Evolutionary conservation across 306 rosid species (phyloP), one percentile per base, ranked within the genome.

Genomic region (Alnus rubra): DNA sequence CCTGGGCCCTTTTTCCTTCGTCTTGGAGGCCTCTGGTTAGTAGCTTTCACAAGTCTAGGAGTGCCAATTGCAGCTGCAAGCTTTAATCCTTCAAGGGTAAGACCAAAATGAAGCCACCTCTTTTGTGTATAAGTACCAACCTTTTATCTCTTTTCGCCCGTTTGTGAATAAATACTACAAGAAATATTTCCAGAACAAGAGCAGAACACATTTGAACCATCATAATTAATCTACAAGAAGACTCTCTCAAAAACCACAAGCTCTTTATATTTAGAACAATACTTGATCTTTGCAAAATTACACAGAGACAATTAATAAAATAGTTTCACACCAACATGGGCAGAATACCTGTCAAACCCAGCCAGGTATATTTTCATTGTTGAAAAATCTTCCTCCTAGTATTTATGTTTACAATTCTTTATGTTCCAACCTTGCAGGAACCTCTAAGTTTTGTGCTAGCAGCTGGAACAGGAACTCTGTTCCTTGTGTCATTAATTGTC

Each of bases 391-490:
- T 73, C 58, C 44, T 73, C 44, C 78, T 67, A 48, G 45, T 50
- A 31, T 48, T 42, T 58, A 70, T 64, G 69, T 47, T 82, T 47
- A 50, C 72, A 14, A 6, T 16, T 39, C 47, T n/a, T 37, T 28
- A 55, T 16, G 53, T 74, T 73, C 23, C 76, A 78, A 78, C 84
- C 80, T 75, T 85, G 87, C 98, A 95, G 98, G 99, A 95, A 71
- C 99, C 99, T 77, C 80, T 93, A 73, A 82, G 92, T 79, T 95
- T 95, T 84, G 86, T 85, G 84, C 94, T 95, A 59, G 96, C 99
- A 54, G 97, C 97, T 82, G 99, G 99, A 82, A 90, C 93, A 69
- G 98, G 99, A 88, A 93, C 98, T 37, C 98, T 95, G 54, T 90
- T 95, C 90, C 90, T 93, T 56, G 98, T 95, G 65, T 91, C 96